Percentiles rank a stretch among this genome's conserved stretches.
These are phyloP conservation scores for Herpetomonas samuelpessoai DNA, from an alignment of 208 protist genomes.

Conservation along the genomic window DNA sequence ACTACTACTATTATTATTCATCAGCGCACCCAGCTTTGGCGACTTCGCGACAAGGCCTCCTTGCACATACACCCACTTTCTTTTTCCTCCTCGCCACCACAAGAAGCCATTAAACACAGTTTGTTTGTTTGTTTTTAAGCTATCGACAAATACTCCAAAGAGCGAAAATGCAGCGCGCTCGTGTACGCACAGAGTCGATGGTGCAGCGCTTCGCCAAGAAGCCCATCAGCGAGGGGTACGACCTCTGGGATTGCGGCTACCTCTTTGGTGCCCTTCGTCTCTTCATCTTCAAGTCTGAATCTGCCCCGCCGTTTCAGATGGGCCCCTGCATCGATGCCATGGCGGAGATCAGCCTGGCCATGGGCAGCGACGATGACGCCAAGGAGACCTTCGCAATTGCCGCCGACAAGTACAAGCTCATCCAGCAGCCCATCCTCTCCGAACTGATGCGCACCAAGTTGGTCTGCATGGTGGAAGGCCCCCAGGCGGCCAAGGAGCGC, in stretches of 20 bases:
- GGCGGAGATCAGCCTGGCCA: conserved; percentile 71
- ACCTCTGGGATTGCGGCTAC: conserved; percentile 89
- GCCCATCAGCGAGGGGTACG: conserved; percentile 84
- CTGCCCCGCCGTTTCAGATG: conserved; percentile 83
- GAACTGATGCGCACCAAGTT: conserved; percentile 79
- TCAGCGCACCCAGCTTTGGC: no score
- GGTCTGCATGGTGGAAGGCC: conserved; percentile 47
- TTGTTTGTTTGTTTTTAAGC: neutral
- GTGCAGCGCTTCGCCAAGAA: conserved; percentile 84
- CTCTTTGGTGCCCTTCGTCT: conserved; percentile 81
- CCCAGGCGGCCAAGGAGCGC: conserved; percentile 49
- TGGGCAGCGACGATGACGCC: conserved; percentile 82
- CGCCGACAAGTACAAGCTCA: conserved; percentile 77
- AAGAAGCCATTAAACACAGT: conserved; percentile 7
- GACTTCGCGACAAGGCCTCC: no score
- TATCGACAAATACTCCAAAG: neutral
- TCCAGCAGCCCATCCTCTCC: conserved; percentile 73
- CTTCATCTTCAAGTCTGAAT: conserved; percentile 88
- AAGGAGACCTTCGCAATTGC: conserved; percentile 70
- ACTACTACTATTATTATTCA: no score
- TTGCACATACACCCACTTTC: no score
- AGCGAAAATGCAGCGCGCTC: conserved; percentile 51
- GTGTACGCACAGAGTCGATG: conserved; percentile 85
- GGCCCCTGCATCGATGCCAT: conserved; percentile 81
- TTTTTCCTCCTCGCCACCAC: no score